Evolutionary conservation across 495 filamentous ascomycete species (phyloP), one percentile per base, ranked within the genome.

Genomic region (Clohesyomyces aquaticus): DNA sequence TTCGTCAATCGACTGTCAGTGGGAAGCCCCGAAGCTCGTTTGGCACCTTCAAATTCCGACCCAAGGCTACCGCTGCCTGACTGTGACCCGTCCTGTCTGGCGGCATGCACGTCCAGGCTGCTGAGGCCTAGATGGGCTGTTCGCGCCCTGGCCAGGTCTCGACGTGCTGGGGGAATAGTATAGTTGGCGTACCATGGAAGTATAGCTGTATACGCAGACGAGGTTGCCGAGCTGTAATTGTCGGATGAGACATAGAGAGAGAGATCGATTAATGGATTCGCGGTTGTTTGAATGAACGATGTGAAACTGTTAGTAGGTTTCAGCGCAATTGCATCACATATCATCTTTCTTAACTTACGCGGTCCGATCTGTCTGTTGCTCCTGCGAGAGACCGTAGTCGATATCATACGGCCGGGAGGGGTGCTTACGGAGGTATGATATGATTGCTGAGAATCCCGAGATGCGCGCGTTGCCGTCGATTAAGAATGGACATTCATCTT

Each of bases 171-270:
- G 2, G 89, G 90, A 19, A 90, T 82, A 49, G 87, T 87, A 84
- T 90, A 97, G 70, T 89, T 88, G 52, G 88, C 82, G 9, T 94
- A 90, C 80, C 92, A 92, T 21, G 87, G 86, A 28, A 96, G 85
- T 59, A 96, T 82, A 3, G 77, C 73, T 56, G 85, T 86, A 77
- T 88, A 93, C 29, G 90, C 85, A 9, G 91, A 89, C 8, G 88
- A 85, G 32, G 91, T 96, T 38, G 79, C 73, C 49, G 75, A 70
- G 60, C 82, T 79, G 80, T 92, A 98, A 77, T 96, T 97, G 60
- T 88, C 83, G 65, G 86, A 87, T 41, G 91, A 94, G 71, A 92
- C 86, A 76, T 94, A 98, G 67, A 98, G 87, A 42, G 70, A 73
- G 48, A 75, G 68, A 63, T 74, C 74, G 10, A 78, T 47, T 35